These are phyloP conservation scores for Lolium perenne DNA, from an alignment of 176 grass and related monocot species.

Conservation along the genomic window DNA sequence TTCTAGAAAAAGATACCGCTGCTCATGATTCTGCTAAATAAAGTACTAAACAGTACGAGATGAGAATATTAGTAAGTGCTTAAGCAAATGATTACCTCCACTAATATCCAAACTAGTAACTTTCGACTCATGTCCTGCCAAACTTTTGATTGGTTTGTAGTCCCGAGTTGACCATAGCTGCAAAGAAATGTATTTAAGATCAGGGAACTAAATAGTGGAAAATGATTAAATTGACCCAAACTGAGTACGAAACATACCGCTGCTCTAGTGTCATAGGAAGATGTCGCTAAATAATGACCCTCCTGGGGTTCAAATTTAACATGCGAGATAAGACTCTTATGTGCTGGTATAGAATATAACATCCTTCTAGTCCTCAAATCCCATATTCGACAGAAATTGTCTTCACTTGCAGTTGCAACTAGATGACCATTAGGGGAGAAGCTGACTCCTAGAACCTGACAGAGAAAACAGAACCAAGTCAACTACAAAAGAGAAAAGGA, in stretches of 20 bases:
- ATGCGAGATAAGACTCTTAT: conserved; percentile 90
- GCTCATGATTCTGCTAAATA: too few species aligned
- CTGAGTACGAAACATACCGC: conserved; percentile 53
- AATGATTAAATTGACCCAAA: conserved; percentile 14
- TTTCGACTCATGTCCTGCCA: conserved; percentile 89
- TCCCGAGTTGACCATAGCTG: conserved; percentile 92
- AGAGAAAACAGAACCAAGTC: conserved; percentile 44
- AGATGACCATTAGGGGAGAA: conserved; percentile 95
- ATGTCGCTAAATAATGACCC: conserved; percentile 85
- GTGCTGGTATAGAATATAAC: conserved; percentile 93
- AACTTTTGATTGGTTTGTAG: conserved; percentile 91
- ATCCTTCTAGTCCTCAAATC: conserved; percentile 83
- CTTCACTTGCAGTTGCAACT: conserved; percentile 90
- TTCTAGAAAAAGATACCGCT: neutral
- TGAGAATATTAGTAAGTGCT: neutral
- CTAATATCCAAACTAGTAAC: conserved; percentile 98
- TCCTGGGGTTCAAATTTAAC: conserved; percentile 97
- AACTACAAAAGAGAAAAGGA: neutral
- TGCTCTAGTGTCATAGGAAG: conserved; percentile 93
- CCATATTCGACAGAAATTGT: conserved; percentile 96
- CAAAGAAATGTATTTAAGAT: conserved; percentile 32
- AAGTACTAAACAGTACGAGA: neutral
- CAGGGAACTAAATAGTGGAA: neutral
- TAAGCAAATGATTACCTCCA: conserved; percentile 59
- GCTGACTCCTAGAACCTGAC: conserved; percentile 79